phyloP scores from a whole-genome alignment of 805 yeast species.

The Wickerhamiella sorbophila region DNA sequence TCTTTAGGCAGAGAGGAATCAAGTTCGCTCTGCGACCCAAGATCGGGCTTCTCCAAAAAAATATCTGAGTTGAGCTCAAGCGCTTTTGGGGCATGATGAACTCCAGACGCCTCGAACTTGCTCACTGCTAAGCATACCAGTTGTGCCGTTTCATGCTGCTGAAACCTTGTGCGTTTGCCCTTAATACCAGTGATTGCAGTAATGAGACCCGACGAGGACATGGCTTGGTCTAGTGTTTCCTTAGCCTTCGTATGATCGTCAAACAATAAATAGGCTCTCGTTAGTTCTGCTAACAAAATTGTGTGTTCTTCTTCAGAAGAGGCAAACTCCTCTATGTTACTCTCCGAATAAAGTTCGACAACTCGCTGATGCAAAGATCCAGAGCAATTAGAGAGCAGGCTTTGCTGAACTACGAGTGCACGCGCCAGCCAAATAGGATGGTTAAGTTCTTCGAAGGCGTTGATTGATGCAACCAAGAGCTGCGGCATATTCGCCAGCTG shows the following conservation, averaged over 20 bases:
- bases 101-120: background rate
- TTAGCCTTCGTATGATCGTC: slow-evolving; percentile 21
- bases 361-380: slow-evolving; percentile 19
- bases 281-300: slow-evolving; percentile 47
- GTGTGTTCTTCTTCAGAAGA: slow-evolving; percentile 28
- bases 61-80: slow-evolving; percentile 60
- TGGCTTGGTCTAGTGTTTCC: slow-evolving; percentile 16
- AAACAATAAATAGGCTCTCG: slow-evolving; percentile 32
- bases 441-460: slow-evolving; percentile 32
- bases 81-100: slow-evolving; percentile 34
- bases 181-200: slow-evolving; percentile 73
- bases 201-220: slow-evolving; percentile 42
- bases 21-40: slow-evolving; percentile 34
- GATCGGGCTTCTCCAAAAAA: slow-evolving; percentile 59
- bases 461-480: slow-evolving; percentile 31
- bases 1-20: slow-evolving; percentile 30
- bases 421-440: slow-evolving; percentile 26
- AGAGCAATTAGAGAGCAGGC: slow-evolving; percentile 20
- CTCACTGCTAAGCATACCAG: slow-evolving; percentile 54
- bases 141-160: slow-evolving; percentile 54
- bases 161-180: slow-evolving; percentile 78
- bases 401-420: slow-evolving; percentile 24
- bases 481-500: slow-evolving; percentile 40
- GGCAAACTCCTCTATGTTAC: slow-evolving; percentile 17
- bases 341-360: slow-evolving; percentile 12